phyloP scores from a whole-genome alignment of 1,284 basidiomycete species.

The Earliella scabrosa region DNA sequence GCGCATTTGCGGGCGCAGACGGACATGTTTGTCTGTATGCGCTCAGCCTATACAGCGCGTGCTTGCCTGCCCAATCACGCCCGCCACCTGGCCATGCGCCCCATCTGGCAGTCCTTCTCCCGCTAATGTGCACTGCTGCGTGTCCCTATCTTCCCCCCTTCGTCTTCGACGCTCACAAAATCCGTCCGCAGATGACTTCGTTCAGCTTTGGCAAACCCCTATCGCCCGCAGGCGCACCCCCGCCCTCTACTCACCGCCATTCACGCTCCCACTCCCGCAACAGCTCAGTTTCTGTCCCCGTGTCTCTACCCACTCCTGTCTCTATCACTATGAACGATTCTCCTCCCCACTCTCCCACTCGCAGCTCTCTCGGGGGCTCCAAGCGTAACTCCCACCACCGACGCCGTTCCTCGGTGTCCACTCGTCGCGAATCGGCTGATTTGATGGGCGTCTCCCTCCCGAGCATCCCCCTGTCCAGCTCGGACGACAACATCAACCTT shows the following conservation, averaged over 20 bases:
- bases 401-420: constrained; percentile 83
- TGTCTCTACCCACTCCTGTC: constrained; percentile 37
- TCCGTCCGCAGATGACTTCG: constrained; percentile 56
- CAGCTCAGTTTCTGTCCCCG: constrained; percentile 44
- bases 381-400: constrained; percentile 80
- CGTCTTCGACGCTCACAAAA: background rate
- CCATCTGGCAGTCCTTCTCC: background rate
- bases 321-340: constrained; percentile 43
- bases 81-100: background rate
- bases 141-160: background rate
- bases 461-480: constrained; percentile 55
- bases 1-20: background rate
- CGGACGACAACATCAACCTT: constrained; percentile 67
- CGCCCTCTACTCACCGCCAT: constrained; percentile 47
- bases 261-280: constrained; percentile 76
- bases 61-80: constrained; percentile 1
- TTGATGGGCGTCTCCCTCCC: constrained; percentile 79
- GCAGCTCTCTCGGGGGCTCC: constrained; percentile 39
- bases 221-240: constrained; percentile 34
- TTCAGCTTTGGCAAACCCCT: constrained; percentile 46
- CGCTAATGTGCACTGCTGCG: background rate
- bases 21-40: background rate
- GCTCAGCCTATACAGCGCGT: background rate
- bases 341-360: constrained; percentile 34
- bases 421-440: constrained; percentile 80